A percentile compares a stretch with the other conserved stretches of the same genome.
phyloP scores from a whole-genome alignment of 306 rosid genomes.

The Vigna unguiculata region DNA sequence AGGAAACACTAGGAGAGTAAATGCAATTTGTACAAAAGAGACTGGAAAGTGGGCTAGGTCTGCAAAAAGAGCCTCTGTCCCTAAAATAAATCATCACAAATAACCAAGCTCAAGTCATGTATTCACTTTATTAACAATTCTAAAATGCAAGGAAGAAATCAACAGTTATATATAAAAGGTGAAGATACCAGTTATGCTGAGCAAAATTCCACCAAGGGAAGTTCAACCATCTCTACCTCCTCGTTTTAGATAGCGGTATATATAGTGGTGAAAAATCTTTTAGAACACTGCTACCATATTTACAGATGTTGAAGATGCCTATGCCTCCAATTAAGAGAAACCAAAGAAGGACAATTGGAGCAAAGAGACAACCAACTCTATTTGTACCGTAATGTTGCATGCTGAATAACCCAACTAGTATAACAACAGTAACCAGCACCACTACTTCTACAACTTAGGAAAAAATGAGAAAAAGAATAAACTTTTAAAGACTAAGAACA shows the following conservation, averaged over 20 bases:
- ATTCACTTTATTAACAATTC: conserved; percentile 2
- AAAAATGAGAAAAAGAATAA: conserved; percentile 1
- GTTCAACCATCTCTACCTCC: conserved; percentile 76
- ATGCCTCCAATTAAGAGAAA: conserved; percentile 91
- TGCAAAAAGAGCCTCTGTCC: conserved; percentile 98
- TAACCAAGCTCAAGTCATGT: conserved; percentile 35
- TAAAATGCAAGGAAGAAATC: conserved; percentile 25
- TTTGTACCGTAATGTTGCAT: conserved; percentile 95
- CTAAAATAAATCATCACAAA: conserved; percentile 60
- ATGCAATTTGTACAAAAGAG: conserved; percentile 93
- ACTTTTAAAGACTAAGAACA: conserved; percentile 33
- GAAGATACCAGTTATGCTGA: conserved; percentile 87
- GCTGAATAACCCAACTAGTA: conserved; percentile 88
- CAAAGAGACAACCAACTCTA: conserved; percentile 98
- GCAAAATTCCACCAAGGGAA: conserved; percentile 97
- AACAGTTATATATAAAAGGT: conserved; percentile 14
- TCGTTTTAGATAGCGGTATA: conserved; percentile 70
- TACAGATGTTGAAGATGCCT: conserved; percentile 84
- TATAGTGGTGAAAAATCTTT: conserved; percentile 89
- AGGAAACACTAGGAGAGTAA: conserved; percentile 89
- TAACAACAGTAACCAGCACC: conserved; percentile 83
- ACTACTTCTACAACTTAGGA: conserved; percentile 64
- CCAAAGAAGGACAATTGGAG: conserved; percentile 95
- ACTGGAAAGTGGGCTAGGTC: conserved; percentile 93
- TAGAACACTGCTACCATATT: conserved; percentile 65